Percentiles rank a stretch among this genome's conserved stretches.
Evolutionary conservation across 1,139 yeast genomes (phyloP).

Genomic region (Candida gigantensis): DNA sequence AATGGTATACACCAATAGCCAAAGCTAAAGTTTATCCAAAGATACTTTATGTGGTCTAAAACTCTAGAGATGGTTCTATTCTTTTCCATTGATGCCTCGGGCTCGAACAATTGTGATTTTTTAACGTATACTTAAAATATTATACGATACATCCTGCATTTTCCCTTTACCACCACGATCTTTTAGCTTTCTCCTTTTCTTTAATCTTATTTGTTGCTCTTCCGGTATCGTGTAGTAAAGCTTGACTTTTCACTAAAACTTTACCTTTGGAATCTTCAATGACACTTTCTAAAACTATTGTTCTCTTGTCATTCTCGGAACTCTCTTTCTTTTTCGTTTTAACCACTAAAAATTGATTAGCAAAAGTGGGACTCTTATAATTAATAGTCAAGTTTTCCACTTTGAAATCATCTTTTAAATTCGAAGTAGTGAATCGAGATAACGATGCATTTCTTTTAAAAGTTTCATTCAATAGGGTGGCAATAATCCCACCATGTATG

Average conservation of each 20-base stretch:
- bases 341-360: constrained; percentile 75
- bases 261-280: constrained; percentile 39
- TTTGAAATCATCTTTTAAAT: constrained; percentile 42
- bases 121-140: too few species aligned
- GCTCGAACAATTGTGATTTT: too few species aligned
- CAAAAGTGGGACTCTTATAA: constrained; percentile 75
- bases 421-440: constrained; percentile 28
- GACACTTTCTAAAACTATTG: constrained; percentile 30
- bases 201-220: constrained; percentile 25
- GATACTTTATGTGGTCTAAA: too few species aligned
- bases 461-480: constrained; percentile 78
- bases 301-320: constrained; percentile 22
- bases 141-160: not conserved
- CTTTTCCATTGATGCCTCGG: too few species aligned
- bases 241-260: constrained; percentile 38
- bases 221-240: constrained; percentile 42
- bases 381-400: constrained; percentile 54
- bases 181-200: constrained; percentile 10
- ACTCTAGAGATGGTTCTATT: too few species aligned
- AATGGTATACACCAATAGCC: too few species aligned
- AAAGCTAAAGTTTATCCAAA: too few species aligned
- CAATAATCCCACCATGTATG: constrained; percentile 88
- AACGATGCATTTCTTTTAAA: constrained; percentile 60
- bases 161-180: constrained; percentile 13
- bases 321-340: constrained; percentile 45